phyloP scores from a whole-genome alignment of 2,329 filamentous ascomycete species.

The Sarocladiaceae sp. region DNA sequence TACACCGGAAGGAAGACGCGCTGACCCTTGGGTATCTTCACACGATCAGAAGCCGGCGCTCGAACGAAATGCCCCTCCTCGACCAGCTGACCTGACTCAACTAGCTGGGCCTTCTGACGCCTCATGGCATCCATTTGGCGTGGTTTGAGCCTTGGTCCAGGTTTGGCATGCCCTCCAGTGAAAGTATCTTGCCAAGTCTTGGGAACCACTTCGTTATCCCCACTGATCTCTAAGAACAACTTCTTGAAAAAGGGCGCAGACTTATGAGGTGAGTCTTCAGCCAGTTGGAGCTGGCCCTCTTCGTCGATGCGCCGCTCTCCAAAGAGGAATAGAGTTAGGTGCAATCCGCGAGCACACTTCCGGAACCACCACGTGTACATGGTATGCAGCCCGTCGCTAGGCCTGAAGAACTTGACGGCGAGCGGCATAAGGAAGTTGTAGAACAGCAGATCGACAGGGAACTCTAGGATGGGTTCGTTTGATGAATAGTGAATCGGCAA shows the following conservation, averaged over 20 bases:
- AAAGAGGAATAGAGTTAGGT: conserved; percentile 91
- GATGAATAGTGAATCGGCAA: conserved; percentile 92
- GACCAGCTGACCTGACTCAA: conserved; percentile 50
- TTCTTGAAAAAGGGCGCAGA: conserved; percentile 34
- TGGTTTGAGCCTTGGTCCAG: conserved; percentile 24
- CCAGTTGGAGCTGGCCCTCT: conserved; percentile 62
- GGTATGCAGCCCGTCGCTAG: conserved; percentile 74
- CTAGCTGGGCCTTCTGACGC: conserved; percentile 39
- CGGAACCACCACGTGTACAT: conserved; percentile 98
- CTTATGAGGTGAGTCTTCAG: conserved; percentile 24
- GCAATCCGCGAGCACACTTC: conserved; percentile 71
- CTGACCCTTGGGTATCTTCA: conserved; percentile 83
- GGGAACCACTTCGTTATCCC: conserved; percentile 38
- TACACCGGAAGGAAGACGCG: conserved; percentile 75
- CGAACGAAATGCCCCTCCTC: conserved; percentile 80
- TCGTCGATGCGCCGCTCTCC: conserved; percentile 78
- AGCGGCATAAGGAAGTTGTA: conserved; percentile 96
- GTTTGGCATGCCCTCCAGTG: conserved; percentile 38
- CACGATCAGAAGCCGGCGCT: conserved; percentile 91
- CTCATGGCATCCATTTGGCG: conserved; percentile 32
- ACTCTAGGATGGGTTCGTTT: conserved; percentile 87
- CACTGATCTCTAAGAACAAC: conserved; percentile 43
- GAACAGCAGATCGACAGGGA: conserved; percentile 88
- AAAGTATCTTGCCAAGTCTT: conserved; percentile 57
- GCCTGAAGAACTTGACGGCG: conserved; percentile 77